These are phyloP conservation scores for Colletotrichum spaethianum DNA, from an alignment of 2,329 filamentous ascomycete genomes.

Conservation along the genomic window DNA sequence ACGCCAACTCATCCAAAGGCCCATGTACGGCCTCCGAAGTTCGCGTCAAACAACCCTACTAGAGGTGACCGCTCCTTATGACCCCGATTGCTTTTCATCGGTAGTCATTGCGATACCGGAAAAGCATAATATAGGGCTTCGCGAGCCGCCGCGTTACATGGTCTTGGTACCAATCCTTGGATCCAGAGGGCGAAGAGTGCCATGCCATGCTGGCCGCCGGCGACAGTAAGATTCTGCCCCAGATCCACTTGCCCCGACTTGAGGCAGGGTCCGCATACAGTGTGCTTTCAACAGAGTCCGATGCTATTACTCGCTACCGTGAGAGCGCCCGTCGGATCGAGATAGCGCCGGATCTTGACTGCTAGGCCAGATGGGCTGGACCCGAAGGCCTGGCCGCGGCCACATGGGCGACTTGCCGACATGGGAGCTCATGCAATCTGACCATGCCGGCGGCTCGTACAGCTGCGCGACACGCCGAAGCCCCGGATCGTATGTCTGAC, in stretches of 20 bases:
- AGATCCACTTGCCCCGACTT: background rate
- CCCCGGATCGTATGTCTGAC: background rate
- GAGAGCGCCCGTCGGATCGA: background rate
- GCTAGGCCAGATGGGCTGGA: background rate
- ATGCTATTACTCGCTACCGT: background rate
- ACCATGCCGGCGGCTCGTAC: conserved; percentile 2
- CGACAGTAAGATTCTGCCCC: background rate
- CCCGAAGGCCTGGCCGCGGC: conserved; percentile 25
- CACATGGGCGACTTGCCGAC: background rate
- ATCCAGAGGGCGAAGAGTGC: background rate
- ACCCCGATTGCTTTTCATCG: background rate
- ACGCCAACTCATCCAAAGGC: background rate
- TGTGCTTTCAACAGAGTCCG: too few relatives aligned
- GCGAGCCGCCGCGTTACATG: background rate
- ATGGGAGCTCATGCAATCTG: background rate
- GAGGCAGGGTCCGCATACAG: background rate
- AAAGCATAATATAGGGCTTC: background rate
- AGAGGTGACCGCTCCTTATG: background rate
- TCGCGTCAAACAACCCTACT: background rate
- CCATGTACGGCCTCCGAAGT: background rate
- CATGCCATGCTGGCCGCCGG: background rate
- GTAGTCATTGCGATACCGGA: background rate
- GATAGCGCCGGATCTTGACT: conserved; percentile 1
- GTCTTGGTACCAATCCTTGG: background rate
- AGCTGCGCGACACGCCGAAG: background rate